Conservation (phyloP, 1,284 basidiomycete species). For the Lignosus rhinocerotis region DNA sequence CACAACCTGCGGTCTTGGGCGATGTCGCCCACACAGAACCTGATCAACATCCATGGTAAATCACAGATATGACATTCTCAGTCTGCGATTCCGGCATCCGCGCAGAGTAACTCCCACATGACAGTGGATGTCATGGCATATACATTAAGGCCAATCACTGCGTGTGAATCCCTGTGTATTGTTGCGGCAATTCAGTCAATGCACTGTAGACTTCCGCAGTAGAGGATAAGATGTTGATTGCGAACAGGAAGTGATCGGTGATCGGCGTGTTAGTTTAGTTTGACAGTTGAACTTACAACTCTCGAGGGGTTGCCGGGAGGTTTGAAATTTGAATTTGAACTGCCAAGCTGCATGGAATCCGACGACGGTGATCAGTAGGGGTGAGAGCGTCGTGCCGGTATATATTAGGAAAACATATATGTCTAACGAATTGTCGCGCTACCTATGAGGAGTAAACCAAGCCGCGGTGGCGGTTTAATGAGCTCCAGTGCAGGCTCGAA, state of each 20-base stretch:
- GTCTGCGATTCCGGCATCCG: background rate
- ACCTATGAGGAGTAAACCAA: constrained; percentile 44
- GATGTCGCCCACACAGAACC: constrained; percentile 7
- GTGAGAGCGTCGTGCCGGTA: background rate
- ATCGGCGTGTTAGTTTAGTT: background rate
- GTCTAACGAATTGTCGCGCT: constrained; percentile 30
- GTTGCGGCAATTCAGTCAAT: background rate
- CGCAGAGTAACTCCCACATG: background rate
- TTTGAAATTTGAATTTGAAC: too few species aligned
- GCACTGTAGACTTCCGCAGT: background rate
- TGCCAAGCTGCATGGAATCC: background rate
- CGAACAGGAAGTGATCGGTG: background rate
- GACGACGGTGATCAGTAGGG: constrained; percentile 3
- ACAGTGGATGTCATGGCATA: background rate
- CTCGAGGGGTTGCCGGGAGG: too few species aligned
- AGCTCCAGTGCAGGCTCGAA: constrained; percentile 40
- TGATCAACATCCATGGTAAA: background rate
- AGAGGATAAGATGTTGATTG: too few species aligned
- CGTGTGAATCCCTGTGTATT: background rate
- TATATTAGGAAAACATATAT: constrained; percentile 11
- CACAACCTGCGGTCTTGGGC: constrained; percentile 8
- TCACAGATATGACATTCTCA: constrained; percentile 10
- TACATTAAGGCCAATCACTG: background rate
- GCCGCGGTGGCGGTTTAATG: constrained; percentile 46
- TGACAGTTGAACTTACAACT: background rate